phyloP scores from a whole-genome alignment of 116 monocot genomes.

The Dioscorea cayenensis region DNA sequence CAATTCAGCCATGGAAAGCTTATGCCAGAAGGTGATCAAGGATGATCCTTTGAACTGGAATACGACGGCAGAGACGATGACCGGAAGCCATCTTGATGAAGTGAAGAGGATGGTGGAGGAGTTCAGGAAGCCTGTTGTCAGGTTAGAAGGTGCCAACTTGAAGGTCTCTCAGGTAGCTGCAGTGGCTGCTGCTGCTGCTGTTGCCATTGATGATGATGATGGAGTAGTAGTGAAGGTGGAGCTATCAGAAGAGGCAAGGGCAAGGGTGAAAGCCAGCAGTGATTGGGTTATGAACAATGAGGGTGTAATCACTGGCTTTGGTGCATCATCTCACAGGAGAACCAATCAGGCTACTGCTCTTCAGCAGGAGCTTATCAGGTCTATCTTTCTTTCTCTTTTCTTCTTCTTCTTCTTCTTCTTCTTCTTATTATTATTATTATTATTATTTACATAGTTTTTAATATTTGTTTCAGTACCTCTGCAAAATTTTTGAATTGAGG shows the following conservation, averaged over 20 bases:
- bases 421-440: too few species aligned
- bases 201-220: background rate
- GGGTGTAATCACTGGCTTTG: conserved; percentile 39
- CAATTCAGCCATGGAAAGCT: too few species aligned
- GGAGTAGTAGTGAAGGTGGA: conserved; percentile 21
- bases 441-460: too few species aligned
- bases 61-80: conserved; percentile 20
- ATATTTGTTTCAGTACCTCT: too few species aligned
- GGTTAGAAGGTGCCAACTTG: conserved; percentile 38
- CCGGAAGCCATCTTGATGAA: conserved; percentile 57
- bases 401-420: too few species aligned
- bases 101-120: conserved; percentile 55
- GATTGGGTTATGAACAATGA: conserved; percentile 37
- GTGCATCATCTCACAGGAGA: conserved; percentile 44
- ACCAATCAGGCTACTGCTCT: conserved; percentile 45
- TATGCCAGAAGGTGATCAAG: background rate
- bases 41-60: conserved; percentile 57
- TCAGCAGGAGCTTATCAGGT: conserved; percentile 51
- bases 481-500: too few species aligned
- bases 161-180: conserved; percentile 50
- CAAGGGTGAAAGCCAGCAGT: conserved; percentile 50
- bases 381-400: too few species aligned
- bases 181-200: conserved; percentile 23
- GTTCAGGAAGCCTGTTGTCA: conserved; percentile 25
- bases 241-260: conserved; percentile 38